A percentile compares a stretch with the other conserved stretches of the same genome.
These are phyloP conservation scores for Phallus indusiatus DNA, from an alignment of 768 basidiomycete species.

Conservation along the genomic window DNA sequence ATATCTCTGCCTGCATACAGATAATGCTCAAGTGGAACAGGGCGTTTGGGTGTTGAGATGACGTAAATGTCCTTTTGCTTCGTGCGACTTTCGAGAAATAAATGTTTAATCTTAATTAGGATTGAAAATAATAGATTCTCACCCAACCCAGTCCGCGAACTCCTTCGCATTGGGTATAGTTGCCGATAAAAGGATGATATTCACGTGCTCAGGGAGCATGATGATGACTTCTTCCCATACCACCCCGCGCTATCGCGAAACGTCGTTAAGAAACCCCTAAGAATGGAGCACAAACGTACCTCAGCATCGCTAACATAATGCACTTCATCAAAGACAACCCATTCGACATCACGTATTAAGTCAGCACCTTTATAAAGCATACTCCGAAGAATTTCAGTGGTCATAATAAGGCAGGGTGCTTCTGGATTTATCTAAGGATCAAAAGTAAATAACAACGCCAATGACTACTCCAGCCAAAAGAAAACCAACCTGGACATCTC, in stretches of 20 bases:
- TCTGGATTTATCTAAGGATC: slow-evolving; percentile 93
- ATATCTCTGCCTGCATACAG: slow-evolving; percentile 89
- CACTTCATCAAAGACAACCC: slow-evolving; percentile 99
- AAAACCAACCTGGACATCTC: slow-evolving; percentile 68
- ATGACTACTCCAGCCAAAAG: slow-evolving; percentile 66
- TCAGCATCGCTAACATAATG: slow-evolving; percentile 99
- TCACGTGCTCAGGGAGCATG: slow-evolving; percentile 98
- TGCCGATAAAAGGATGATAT: slow-evolving; percentile 92
- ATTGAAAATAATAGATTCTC: slow-evolving; percentile 19
- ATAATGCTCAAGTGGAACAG: slow-evolving; percentile 95
- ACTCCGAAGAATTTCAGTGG: slow-evolving; percentile 93
- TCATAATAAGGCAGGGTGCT: slow-evolving; percentile 94
- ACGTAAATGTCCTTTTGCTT: slow-evolving; percentile 99
- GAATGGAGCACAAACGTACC: slow-evolving; percentile 38
- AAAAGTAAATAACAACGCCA: slow-evolving; percentile 94
- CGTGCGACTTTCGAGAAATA: slow-evolving; percentile 49
- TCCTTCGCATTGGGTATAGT: slow-evolving; percentile 98
- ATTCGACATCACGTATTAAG: slow-evolving; percentile 96
- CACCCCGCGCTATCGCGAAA: slow-evolving; percentile 68
- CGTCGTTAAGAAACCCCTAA: not conserved
- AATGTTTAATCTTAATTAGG: not conserved
- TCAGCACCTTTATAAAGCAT: slow-evolving; percentile 99
- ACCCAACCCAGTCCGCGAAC: slow-evolving; percentile 99
- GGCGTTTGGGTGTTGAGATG: slow-evolving; percentile 91
- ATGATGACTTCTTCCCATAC: slow-evolving; percentile 99